phyloP scores from a whole-genome alignment of 2,329 filamentous ascomycete species.

The Fusarium staphyleae region DNA sequence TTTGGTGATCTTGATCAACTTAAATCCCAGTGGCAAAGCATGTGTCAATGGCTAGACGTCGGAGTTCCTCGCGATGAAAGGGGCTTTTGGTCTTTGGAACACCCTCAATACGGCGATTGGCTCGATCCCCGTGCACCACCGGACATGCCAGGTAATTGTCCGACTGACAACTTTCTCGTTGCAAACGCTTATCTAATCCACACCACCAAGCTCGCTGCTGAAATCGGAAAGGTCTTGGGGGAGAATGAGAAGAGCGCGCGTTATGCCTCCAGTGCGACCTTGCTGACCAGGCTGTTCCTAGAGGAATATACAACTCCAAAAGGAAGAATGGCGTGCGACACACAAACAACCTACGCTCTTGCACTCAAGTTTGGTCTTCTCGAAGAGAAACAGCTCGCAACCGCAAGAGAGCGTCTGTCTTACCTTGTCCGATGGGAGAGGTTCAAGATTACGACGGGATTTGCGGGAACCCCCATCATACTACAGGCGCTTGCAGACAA shows the following conservation, averaged over 20 bases:
- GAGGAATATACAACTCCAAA: background rate
- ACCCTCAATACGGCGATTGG: slow-evolving; percentile 47
- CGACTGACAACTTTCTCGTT: slow-evolving; percentile 49
- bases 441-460: slow-evolving; percentile 50
- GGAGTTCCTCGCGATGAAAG: slow-evolving; percentile 38
- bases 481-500: too few species aligned
- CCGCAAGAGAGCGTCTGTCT: slow-evolving; percentile 41
- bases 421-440: slow-evolving; percentile 43
- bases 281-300: slow-evolving; percentile 16
- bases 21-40: slow-evolving; percentile 46
- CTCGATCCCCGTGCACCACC: slow-evolving; percentile 53
- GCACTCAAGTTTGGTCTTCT: slow-evolving; percentile 48
- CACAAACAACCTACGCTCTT: background rate
- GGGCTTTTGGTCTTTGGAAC: background rate
- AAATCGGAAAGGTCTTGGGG: slow-evolving; percentile 45
- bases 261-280: slow-evolving; percentile 28
- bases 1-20: slow-evolving; percentile 48
- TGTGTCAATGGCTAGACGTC: slow-evolving; percentile 48
- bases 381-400: slow-evolving; percentile 45
- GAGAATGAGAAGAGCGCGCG: slow-evolving; percentile 41
- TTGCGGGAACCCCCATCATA: slow-evolving; percentile 51
- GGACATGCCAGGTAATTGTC: slow-evolving; percentile 45
- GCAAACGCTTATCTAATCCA: slow-evolving; percentile 55
- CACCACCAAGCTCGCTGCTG: slow-evolving; percentile 47
- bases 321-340: background rate